A percentile compares a stretch with the other conserved stretches of the same genome.
Evolutionary conservation across 108 stramenopile genomes (phyloP).

Genomic region (Chaetoceros tenuissimus): DNA sequence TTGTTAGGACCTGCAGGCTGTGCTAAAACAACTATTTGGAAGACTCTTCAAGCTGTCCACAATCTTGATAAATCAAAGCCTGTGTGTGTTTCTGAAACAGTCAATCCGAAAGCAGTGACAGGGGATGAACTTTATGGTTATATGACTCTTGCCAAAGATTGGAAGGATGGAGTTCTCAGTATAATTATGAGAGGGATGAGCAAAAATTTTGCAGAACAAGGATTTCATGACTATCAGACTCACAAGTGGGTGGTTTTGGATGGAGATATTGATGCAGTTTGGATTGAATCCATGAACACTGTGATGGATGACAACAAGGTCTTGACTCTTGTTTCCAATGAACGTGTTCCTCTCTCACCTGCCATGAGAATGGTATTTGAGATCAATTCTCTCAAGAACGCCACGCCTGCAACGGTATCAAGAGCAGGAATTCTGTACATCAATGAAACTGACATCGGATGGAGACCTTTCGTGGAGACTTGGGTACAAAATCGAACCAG

Average conservation of each 20-base stretch:
- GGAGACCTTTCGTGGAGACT: constrained; percentile 82
- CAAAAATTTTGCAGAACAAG: constrained; percentile 85
- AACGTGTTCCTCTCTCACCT: constrained; percentile 80
- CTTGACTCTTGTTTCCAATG: constrained; percentile 85
- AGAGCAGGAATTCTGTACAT: constrained; percentile 88
- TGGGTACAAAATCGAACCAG: constrained; percentile 60
- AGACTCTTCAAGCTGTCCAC: constrained; percentile 71
- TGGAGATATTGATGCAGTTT: constrained; percentile 89
- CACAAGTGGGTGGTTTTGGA: constrained; percentile 89
- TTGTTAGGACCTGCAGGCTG: constrained; percentile 84
- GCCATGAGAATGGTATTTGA: constrained; percentile 93
- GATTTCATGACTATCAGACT: constrained; percentile 83
- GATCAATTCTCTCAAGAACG: constrained; percentile 85
- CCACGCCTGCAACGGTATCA: constrained; percentile 88
- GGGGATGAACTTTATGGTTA: constrained; percentile 90
- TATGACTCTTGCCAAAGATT: constrained; percentile 88
- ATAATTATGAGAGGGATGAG: constrained; percentile 91
- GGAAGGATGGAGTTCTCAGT: constrained; percentile 87
- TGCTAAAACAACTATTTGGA: constrained; percentile 89
- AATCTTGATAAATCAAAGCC: constrained; percentile 76
- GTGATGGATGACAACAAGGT: constrained; percentile 95
- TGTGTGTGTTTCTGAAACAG: constrained; percentile 73
- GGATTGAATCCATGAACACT: constrained; percentile 95
- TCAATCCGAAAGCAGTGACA: constrained; percentile 87
- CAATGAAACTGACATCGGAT: constrained; percentile 84